phyloP scores from a whole-genome alignment of 371 early-diverging fungal genomes.

The Rhizopus stolonifer region DNA sequence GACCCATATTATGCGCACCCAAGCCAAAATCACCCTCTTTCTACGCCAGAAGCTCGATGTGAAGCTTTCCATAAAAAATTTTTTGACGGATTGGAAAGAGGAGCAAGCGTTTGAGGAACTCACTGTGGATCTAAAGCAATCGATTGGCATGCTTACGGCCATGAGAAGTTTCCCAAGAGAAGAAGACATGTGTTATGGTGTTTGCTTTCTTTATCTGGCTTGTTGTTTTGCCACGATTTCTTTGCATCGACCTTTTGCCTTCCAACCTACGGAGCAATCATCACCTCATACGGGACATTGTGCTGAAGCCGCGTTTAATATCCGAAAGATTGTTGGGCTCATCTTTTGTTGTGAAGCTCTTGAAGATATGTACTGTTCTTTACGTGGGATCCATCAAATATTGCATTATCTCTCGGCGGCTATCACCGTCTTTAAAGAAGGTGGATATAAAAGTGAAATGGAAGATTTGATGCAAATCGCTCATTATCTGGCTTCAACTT shows the following conservation, averaged over 20 bases:
- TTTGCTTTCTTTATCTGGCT: constrained; percentile 22
- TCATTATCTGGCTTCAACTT: constrained; percentile 17
- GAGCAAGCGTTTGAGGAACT: constrained; percentile 7
- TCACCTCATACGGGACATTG: constrained; percentile 24
- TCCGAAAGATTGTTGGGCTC: constrained; percentile 23
- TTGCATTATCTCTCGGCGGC: constrained; percentile 44
- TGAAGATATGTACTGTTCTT: constrained; percentile 38
- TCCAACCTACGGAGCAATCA: not conserved
- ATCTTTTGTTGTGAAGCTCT: constrained; percentile 26
- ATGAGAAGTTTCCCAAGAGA: constrained; percentile 11
- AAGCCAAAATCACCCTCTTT: constrained; percentile 18
- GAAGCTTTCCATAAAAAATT: not conserved
- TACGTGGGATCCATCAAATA: constrained; percentile 43
- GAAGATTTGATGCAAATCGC: constrained; percentile 3
- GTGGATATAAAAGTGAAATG: not conserved
- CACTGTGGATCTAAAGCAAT: constrained; percentile 3
- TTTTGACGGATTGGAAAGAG: not conserved
- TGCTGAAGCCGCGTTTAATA: constrained; percentile 25
- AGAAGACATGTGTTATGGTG: constrained; percentile 22
- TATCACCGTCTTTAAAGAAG: constrained; percentile 26
- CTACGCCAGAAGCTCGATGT: constrained; percentile 8
- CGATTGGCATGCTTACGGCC: constrained; percentile 9
- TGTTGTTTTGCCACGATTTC: constrained; percentile 22
- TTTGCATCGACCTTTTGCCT: constrained; percentile 17
- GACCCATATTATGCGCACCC: constrained; percentile 15